Conservation (phyloP, 208 protist genomes). For the Leishmania aethiopica region DNA sequence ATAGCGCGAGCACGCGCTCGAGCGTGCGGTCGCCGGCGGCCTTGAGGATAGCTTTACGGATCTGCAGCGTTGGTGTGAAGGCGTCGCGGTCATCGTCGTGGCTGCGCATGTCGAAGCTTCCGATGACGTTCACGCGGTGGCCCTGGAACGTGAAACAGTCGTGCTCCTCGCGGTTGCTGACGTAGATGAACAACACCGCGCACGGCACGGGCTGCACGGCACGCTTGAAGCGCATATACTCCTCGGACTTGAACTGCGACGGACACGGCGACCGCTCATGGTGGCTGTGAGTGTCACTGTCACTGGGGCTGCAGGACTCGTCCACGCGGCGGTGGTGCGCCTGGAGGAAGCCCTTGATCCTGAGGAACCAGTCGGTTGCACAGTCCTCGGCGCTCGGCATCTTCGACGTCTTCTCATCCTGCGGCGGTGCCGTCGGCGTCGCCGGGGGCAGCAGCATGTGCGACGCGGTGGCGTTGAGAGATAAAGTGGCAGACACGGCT, state of each 20-base stretch:
- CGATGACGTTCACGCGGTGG: slow-evolving; percentile 72
- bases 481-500: not conserved
- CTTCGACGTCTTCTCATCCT: not conserved
- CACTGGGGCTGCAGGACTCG: not conserved
- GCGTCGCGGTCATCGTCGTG: slow-evolving; percentile 24
- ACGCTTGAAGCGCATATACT: slow-evolving; percentile 40
- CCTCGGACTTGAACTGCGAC: slow-evolving; percentile 5
- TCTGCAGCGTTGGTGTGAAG: slow-evolving; percentile 45
- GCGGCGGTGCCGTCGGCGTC: not conserved
- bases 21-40: slow-evolving; percentile 73
- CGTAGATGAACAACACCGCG: slow-evolving; percentile 71
- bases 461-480: not conserved
- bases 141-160: slow-evolving; percentile 71
- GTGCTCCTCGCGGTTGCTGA: slow-evolving; percentile 51
- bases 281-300: not conserved
- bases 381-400: slow-evolving; percentile 8
- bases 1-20: slow-evolving; percentile 64
- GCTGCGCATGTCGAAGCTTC: slow-evolving; percentile 46
- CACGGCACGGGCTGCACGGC: slow-evolving; percentile 60
- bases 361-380: slow-evolving; percentile 10
- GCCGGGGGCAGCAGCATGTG: slow-evolving; percentile 4
- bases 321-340: slow-evolving; percentile 4
- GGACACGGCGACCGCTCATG: not conserved
- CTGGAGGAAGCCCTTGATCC: slow-evolving; percentile 1
- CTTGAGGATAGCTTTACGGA: slow-evolving; percentile 68